Evolutionary conservation across 2,329 filamentous ascomycete species (phyloP).

Genomic region (Phyllosticta citriasiana): DNA sequence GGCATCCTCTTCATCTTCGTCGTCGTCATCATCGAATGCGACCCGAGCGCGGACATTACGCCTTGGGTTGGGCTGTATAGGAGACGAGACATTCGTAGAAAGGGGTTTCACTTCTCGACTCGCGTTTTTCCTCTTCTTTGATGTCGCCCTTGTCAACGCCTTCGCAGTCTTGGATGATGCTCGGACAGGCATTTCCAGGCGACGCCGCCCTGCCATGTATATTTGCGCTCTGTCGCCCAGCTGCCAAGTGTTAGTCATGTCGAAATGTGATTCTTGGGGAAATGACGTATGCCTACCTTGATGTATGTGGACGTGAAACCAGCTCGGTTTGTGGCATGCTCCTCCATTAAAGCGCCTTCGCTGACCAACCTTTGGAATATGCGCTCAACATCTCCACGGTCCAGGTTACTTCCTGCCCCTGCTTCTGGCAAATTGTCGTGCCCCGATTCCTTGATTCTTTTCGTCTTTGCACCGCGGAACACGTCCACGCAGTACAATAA

Average conservation of each 20-base stretch:
- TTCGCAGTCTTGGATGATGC: constrained; percentile 34
- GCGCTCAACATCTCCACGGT: constrained; percentile 68
- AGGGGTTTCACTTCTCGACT: constrained; percentile 40
- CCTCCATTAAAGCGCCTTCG: constrained; percentile 64
- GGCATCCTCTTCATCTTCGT: constrained; percentile 30
- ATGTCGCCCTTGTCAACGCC: constrained; percentile 22
- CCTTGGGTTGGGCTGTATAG: constrained; percentile 39
- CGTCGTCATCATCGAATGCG: constrained; percentile 13
- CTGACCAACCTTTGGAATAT: constrained; percentile 68
- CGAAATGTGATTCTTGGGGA: background rate
- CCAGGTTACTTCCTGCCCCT: constrained; percentile 59
- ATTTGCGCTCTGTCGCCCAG: constrained; percentile 36
- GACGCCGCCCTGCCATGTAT: constrained; percentile 34
- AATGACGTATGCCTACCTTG: constrained; percentile 37
- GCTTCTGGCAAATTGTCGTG: constrained; percentile 44
- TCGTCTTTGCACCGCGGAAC: constrained; percentile 59
- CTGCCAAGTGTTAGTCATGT: constrained; percentile 18
- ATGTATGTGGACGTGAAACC: constrained; percentile 70
- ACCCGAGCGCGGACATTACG: constrained; percentile 16
- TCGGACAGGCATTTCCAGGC: constrained; percentile 45
- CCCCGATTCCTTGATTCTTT: constrained; percentile 43
- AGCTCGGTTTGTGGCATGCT: constrained; percentile 53
- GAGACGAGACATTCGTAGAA: constrained; percentile 60
- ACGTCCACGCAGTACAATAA: constrained; percentile 76
- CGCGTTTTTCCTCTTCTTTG: constrained; percentile 16